Evolutionary conservation across 352 stramenopile species (phyloP).

Genomic region (Pythium brachiatum): DNA sequence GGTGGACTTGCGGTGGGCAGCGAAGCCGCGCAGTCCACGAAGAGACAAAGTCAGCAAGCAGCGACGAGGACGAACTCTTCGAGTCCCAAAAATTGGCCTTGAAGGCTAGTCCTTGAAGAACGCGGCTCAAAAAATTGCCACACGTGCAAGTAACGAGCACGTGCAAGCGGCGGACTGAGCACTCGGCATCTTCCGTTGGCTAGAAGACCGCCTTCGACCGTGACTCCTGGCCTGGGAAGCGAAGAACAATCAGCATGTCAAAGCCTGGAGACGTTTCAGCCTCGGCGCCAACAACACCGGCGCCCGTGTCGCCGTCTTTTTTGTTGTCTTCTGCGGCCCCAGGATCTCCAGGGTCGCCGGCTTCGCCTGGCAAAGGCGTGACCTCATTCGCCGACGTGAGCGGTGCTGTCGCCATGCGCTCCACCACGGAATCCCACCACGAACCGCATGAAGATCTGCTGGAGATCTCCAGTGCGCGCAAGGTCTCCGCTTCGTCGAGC

Average conservation of each 20-base stretch:
- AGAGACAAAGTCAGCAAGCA: conserved; percentile 5
- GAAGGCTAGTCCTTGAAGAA: not conserved
- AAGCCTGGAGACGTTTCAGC: not conserved
- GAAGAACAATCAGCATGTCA: not conserved
- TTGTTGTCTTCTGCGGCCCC: not conserved
- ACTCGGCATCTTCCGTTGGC: conserved; percentile 5
- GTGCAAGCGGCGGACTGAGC: too few relatives aligned
- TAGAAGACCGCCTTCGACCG: not conserved
- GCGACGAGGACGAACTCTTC: not conserved
- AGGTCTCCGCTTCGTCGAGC: conserved; percentile 14
- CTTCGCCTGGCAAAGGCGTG: conserved; percentile 1
- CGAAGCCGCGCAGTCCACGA: not conserved
- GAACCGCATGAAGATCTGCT: conserved; percentile 7
- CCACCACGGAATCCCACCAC: not conserved
- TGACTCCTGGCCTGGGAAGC: not conserved
- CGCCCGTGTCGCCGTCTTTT: not conserved
- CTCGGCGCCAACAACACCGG: not conserved
- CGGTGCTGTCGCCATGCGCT: conserved; percentile 9
- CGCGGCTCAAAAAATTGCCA: not conserved
- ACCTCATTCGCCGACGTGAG: conserved; percentile 17
- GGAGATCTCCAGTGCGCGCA: conserved; percentile 16
- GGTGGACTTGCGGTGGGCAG: too few relatives aligned
- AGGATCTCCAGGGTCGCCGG: not conserved
- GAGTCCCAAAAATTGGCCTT: not conserved
- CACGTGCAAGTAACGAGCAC: not conserved